Base-by-base conservation (phyloP, 805 yeast genomes). In the Zygotorulaspora chibaensis region DNA sequence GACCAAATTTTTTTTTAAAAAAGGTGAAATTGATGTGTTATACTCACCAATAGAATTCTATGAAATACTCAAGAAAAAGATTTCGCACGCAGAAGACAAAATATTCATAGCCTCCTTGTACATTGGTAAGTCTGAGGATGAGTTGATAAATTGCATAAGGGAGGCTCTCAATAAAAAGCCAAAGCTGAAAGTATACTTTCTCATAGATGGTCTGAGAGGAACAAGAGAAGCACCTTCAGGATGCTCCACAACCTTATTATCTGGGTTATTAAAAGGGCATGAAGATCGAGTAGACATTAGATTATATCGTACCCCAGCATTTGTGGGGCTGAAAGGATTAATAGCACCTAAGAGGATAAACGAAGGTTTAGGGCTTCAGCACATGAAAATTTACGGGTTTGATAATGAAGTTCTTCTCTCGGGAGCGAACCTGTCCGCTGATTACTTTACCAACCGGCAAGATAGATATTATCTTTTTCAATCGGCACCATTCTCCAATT, bases 351-450 rank as follows among this genome's bases (percentile, higher is more conserved):
- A 77, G 48, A 75, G 99, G 51, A 73, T 91, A 52, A 89, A 90
- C 65, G 99, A 93, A 68, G 90, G 95, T 3, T 73, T 77, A 55
- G 99, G 99, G 0, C 74, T 93, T 42, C 99, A 93, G 65, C 99
- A 93, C 62, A 93, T 93, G 98, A 93, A 93, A 63, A 75, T 93
- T 25, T 93, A 93, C 63, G 99, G 99, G 1, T 81, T 90, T 58
- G 99, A 93, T 63, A 80, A 88, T 57, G 96, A 90, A 60, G 80
- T 93, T 35, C 76, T 93, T 15, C 72, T 93, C 27, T 78, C 86
- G 13, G 99, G 98, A 6, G 99, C 99, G 2, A 93, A 93, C 59
- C 72, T 93, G 39, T 87, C 96, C 0, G 72, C 77, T 30, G 99
- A 93, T 67, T 93, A 93, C 65, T 93, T 93, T 67, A 86, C 96